These are phyloP conservation scores for Lasiodiplodia sp. DNA, from an alignment of 2,329 filamentous ascomycete genomes.

Conservation along the genomic window DNA sequence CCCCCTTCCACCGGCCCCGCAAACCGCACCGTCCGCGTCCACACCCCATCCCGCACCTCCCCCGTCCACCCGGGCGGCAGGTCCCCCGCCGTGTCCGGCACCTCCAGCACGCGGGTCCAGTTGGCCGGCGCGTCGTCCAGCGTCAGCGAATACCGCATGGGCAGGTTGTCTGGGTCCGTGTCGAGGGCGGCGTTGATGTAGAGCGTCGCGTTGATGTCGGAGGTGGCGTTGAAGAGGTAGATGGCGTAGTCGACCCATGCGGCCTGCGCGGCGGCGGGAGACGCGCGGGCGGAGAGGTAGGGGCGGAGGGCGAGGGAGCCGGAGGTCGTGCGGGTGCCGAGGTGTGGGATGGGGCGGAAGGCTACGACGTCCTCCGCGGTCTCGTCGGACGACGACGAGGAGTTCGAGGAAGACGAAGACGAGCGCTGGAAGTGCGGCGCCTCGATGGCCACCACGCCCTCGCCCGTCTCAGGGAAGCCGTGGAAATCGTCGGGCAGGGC, in stretches of 20 bases:
- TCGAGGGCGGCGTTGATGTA: conserved; percentile 53
- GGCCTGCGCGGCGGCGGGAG: neutral
- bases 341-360: conserved; percentile 25
- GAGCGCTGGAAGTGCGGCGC: conserved; percentile 33
- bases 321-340: conserved; percentile 33
- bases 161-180: conserved; percentile 51
- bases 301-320: conserved; percentile 30
- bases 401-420: neutral
- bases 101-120: neutral
- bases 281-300: conserved; percentile 27
- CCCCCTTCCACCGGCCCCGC: conserved; percentile 34
- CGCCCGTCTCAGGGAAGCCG: conserved; percentile 36
- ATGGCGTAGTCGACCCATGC: conserved; percentile 32
- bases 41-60: conserved; percentile 55
- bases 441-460: conserved; percentile 37
- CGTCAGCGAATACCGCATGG: conserved; percentile 56
- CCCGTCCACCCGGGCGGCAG: conserved; percentile 53
- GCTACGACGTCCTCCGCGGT: neutral
- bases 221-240: conserved; percentile 33
- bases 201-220: conserved; percentile 34
- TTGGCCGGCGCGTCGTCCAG: conserved; percentile 42
- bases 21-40: conserved; percentile 47
- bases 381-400: no score
- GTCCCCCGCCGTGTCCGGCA: conserved; percentile 43
- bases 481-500: conserved; percentile 34